These are phyloP conservation scores for Meredithiella fracta DNA, from an alignment of 2,329 filamentous ascomycete species.

Conservation along the genomic window DNA sequence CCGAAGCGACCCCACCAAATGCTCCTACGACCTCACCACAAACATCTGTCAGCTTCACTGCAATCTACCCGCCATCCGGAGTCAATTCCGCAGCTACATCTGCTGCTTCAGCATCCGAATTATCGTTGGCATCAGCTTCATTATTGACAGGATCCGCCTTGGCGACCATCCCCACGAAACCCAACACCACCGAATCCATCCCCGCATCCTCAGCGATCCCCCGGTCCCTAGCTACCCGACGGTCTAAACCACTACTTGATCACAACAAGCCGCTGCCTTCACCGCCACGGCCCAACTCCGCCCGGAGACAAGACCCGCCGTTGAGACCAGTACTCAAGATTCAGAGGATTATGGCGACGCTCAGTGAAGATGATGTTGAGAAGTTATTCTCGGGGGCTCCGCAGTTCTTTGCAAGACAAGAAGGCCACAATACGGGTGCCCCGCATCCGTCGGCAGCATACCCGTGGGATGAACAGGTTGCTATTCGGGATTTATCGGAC, in stretches of 20 bases:
- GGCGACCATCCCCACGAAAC: not conserved
- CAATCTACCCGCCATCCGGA: not conserved
- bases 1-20: not conserved
- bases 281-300: slow-evolving; percentile 27
- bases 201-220: not conserved
- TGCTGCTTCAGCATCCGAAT: not conserved
- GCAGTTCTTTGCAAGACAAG: slow-evolving; percentile 48
- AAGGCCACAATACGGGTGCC: slow-evolving; percentile 41
- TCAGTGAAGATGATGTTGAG: slow-evolving; percentile 44
- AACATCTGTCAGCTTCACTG: not conserved
- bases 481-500: slow-evolving; percentile 47
- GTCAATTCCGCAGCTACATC: not conserved
- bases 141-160: not conserved
- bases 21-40: not conserved
- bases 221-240: not conserved
- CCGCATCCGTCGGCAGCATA: slow-evolving; percentile 48
- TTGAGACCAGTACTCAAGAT: slow-evolving; percentile 33
- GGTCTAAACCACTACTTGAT: slow-evolving; percentile 20
- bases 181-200: not conserved
- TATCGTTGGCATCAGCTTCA: not conserved
- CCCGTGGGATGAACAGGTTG: slow-evolving; percentile 47
- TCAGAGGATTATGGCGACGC: slow-evolving; percentile 41
- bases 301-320: slow-evolving; percentile 23
- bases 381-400: slow-evolving; percentile 62
- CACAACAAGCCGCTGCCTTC: slow-evolving; percentile 42